Evolutionary conservation across 164 flowering plant genomes (phyloP), one percentile per base, ranked within the genome.

Genomic region (Piper betle): DNA sequence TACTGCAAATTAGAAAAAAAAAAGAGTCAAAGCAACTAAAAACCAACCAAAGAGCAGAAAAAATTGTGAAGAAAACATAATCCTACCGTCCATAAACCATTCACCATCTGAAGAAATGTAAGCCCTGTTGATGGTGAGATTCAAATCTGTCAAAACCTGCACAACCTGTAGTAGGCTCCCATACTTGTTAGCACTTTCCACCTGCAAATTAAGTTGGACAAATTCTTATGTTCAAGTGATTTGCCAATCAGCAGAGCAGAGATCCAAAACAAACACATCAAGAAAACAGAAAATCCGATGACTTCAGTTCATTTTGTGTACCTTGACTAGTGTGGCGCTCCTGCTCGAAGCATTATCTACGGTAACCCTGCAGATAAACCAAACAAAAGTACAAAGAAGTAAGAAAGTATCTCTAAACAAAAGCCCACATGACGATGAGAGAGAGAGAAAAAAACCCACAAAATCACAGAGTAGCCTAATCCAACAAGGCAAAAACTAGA

Each of bases 71-170:
- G 33, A 53, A 55, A 56, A 11, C 12, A 43, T 13, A 66, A 59
- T 4, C 73, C 19, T 73, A 84, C 94, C 94, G 69, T 87, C 91
- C 94, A 87, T 87, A 71, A 87, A 87, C 90, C 90, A 87, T 53
- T 77, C 86, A 2, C 88, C 88, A 77, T 87, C 94, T 18, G 91
- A 84, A 39, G 88, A 83, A 46, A 87, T 80, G 68, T 87, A 84
- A 12, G 91, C 91, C 60, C 82, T 84, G 33, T 65, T 81, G 40
- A 84, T 80, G 11, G 68, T 70, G 38, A 87, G 86, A 63, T 87
- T 81, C 57, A 83, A 66, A 70, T 87, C 90, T 19, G 83, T 76
- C 59, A 87, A 77, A 66, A 81, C 82, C 66, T 87, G 90, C 40
- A 87, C 82, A 58, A 84, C 90, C 65, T 84, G 82, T n/a, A 87